Evolutionary conservation across 108 stramenopile species (phyloP).

Genomic region (Cyclotella cryptica): DNA sequence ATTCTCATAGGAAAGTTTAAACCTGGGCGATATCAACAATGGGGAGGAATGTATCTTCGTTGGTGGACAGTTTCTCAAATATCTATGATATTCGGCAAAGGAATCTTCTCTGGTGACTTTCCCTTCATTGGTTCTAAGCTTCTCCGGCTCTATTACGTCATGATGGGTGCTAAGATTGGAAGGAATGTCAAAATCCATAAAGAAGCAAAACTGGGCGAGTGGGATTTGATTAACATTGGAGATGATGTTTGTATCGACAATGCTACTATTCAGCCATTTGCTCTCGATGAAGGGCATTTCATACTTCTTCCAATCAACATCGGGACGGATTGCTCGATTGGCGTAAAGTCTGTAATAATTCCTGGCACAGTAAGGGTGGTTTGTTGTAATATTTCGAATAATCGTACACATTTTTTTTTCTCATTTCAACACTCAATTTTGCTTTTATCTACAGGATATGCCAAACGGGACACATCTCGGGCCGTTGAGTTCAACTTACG

Average conservation of each 20-base stretch:
- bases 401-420: too few species aligned
- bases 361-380: constrained; percentile 46
- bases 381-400: too few species aligned
- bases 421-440: constrained; percentile 2
- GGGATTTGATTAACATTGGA: constrained; percentile 65
- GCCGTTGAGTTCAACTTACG: constrained; percentile 1
- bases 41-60: constrained; percentile 64
- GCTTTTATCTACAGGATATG: constrained; percentile 51
- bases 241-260: constrained; percentile 60
- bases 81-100: constrained; percentile 57
- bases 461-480: not conserved
- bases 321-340: constrained; percentile 56
- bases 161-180: constrained; percentile 71
- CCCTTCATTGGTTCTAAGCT: constrained; percentile 20
- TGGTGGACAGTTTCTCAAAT: constrained; percentile 73
- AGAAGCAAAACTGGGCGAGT: constrained; percentile 68
- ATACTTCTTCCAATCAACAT: constrained; percentile 61
- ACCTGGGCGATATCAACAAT: constrained; percentile 58
- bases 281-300: constrained; percentile 71
- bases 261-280: constrained; percentile 60
- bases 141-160: constrained; percentile 30
- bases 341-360: constrained; percentile 65
- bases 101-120: constrained; percentile 49
- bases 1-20: constrained; percentile 63
- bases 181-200: constrained; percentile 48